Base-by-base conservation (phyloP, 768 basidiomycete species). In the Leccinellum luteum region DNA sequence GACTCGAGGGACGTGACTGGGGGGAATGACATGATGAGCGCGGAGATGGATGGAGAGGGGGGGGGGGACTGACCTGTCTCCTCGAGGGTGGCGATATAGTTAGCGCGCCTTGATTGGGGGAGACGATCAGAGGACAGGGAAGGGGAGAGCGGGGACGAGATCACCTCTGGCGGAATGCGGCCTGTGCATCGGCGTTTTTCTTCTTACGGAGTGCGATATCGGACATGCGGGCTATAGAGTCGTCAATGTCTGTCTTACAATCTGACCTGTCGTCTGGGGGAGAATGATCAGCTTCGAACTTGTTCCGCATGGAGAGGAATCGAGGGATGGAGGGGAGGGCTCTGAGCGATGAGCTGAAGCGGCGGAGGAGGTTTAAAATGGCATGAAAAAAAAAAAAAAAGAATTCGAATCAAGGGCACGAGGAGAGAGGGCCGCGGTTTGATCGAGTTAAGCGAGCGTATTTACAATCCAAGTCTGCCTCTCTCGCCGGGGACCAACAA, bases 181-280 rank as follows among this genome's bases (percentile, higher is more conserved):
- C 90, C 74, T 93, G 91, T 3, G 91, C 91, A 68, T 92, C 89
- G 34, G 91, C 91, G 66, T 93, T 93, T 77, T 93, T 93, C 79
- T 90, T 90, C 77, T 90, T 91, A 62, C 90, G 78, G 65, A 89
- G 78, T 32, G 86, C 85, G 13, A 87, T 81, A 72, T 89, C 87
- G 62, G 85, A 79, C 69, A 85, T 69, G 60, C 81, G 80, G 47
- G n/a, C n/a, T n/a, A n/a, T n/a, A n/a, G 72, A 59, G 65, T 71
- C 68, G 70, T 73, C 71, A 48, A 72, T 3, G 66, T 75, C 74
- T 54, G 70, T 59, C 63, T 78, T 74, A 71, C 64, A 68, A 41
- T 74, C 70, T 56, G 73, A 65, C 59, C 69, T 72, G 60, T 63
- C 74, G 69, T 70, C 78, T 74, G 68, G 70, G 56, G 66, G 69